These are phyloP conservation scores for Beauveria australis DNA, from an alignment of 2,329 filamentous ascomycete genomes.

Conservation along the genomic window DNA sequence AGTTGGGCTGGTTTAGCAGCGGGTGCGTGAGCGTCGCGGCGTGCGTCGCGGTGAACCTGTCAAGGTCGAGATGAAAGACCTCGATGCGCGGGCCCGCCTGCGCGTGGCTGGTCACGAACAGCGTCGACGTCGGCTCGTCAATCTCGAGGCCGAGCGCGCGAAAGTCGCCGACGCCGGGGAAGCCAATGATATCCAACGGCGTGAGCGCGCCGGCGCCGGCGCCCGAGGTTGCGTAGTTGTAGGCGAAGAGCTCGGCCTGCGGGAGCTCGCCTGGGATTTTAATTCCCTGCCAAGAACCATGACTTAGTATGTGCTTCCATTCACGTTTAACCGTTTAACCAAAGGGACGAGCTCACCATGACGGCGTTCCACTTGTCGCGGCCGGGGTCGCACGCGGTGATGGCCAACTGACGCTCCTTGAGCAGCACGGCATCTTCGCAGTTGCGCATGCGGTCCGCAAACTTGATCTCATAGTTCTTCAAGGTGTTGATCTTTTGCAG, in stretches of 20 bases:
- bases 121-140: slow-evolving; percentile 24
- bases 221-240: slow-evolving; percentile 24
- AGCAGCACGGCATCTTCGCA: slow-evolving; percentile 33
- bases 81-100: slow-evolving; percentile 28
- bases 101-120: slow-evolving; percentile 31
- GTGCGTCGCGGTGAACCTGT: slow-evolving; percentile 25
- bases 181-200: slow-evolving; percentile 16
- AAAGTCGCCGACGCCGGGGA: slow-evolving; percentile 23
- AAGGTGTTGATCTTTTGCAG: slow-evolving; percentile 21
- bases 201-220: slow-evolving; percentile 16
- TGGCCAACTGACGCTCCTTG: slow-evolving; percentile 26
- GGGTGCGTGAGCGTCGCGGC: slow-evolving; percentile 28
- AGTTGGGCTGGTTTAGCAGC: slow-evolving; percentile 30
- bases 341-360: slow-evolving; percentile 23
- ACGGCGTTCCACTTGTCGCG: slow-evolving; percentile 34
- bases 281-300: slow-evolving; percentile 17
- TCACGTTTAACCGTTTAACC: no score
- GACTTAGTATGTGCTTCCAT: not conserved
- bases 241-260: slow-evolving; percentile 27
- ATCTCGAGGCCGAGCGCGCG: slow-evolving; percentile 33
- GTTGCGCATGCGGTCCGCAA: slow-evolving; percentile 28
- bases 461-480: slow-evolving; percentile 23
- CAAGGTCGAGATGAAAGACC: slow-evolving; percentile 29
- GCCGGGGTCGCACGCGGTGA: slow-evolving; percentile 31
- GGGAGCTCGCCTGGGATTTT: slow-evolving; percentile 14